Evolutionary conservation across 768 basidiomycete species (phyloP), one percentile per base, ranked within the genome.

Genomic region (Mycena chlorophos): DNA sequence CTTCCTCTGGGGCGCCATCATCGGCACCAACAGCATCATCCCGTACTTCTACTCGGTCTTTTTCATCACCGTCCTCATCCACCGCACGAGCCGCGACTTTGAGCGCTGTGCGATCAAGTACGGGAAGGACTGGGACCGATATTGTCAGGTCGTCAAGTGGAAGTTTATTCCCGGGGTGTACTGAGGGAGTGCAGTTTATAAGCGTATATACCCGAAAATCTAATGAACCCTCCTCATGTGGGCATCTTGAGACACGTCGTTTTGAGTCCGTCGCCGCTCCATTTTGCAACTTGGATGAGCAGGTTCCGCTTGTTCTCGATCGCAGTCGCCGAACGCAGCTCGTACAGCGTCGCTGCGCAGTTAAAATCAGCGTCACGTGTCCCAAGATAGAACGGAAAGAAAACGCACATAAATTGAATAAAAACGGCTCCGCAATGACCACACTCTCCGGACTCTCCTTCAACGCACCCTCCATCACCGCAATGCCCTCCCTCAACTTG

Each of bases 31-130:
- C 16, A 86, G 87, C 27, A 81, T 88, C 47, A 96, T 98, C 67
- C 94, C 94, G 1, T 95, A 95, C 75, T 99, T 92, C 75, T 98
- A 98, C 74, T 93, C 93, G 13, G 78, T 94, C 48, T 99, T 98
- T 82, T 98, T 98, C 79, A 87, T 96, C 66, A 82, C 82, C 42
- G 95, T 98, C 20, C 84, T 99, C 52, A 78, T 93, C 37, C 97
- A 98, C 67, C 85, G 97, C 30, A 91, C 88, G 64, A 83, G 88
- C 0, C 86, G 97, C 51, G 97, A 99, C 79, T 97, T 98, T 71
- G 96, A 95, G 71, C 81, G 95, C 79, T 94, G 94, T 71, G 86
- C 87, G 2, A 70, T 82, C 62, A 98, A 98, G 75, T 98, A 97
- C 65, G 93, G 92, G 28, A 91, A 94, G 63, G 94, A 97, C 69